phyloP scores from a whole-genome alignment of 2,329 filamentous ascomycete genomes.

The Penicillium capsulatum region DNA sequence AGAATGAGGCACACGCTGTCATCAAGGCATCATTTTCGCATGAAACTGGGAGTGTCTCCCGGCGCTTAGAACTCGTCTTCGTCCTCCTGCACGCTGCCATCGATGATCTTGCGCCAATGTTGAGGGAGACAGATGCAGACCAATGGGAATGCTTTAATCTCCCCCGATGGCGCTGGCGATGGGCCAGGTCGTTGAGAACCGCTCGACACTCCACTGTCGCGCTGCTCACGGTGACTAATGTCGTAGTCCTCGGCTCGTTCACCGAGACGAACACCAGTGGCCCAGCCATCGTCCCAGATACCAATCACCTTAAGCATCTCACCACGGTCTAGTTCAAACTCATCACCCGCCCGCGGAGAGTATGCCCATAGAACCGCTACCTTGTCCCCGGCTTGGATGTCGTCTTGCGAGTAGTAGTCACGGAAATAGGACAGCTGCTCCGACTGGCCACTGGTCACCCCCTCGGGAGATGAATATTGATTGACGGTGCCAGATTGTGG shows the following conservation, averaged over 20 bases:
- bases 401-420: slow-evolving; percentile 96
- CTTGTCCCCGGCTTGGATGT: slow-evolving; percentile 85
- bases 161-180: slow-evolving; percentile 65
- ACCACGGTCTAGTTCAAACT: slow-evolving; percentile 87
- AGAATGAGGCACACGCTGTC: slow-evolving; percentile 32
- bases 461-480: slow-evolving; percentile 79
- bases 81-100: slow-evolving; percentile 59
- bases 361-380: slow-evolving; percentile 96
- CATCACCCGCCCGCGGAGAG: slow-evolving; percentile 85
- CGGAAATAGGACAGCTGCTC: slow-evolving; percentile 96
- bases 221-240: slow-evolving; percentile 66
- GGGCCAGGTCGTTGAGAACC: slow-evolving; percentile 59
- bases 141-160: slow-evolving; percentile 96
- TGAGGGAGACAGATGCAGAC: slow-evolving; percentile 94
- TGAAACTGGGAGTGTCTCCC: slow-evolving; percentile 18
- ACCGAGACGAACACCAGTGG: slow-evolving; percentile 78
- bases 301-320: slow-evolving; percentile 98
- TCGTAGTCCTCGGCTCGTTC: slow-evolving; percentile 90
- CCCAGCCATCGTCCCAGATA: slow-evolving; percentile 99
- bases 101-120: slow-evolving; percentile 95
- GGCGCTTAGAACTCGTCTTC: slow-evolving; percentile 25
- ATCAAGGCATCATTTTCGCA: slow-evolving; percentile 35
- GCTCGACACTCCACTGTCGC: slow-evolving; percentile 90
- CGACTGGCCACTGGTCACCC: slow-evolving; percentile 80
- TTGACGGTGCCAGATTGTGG: slow-evolving; percentile 63